Evolutionary conservation across 2,329 filamentous ascomycete genomes (phyloP), one percentile per base, ranked within the genome.

Genomic region (Fusarium vanettenii): DNA sequence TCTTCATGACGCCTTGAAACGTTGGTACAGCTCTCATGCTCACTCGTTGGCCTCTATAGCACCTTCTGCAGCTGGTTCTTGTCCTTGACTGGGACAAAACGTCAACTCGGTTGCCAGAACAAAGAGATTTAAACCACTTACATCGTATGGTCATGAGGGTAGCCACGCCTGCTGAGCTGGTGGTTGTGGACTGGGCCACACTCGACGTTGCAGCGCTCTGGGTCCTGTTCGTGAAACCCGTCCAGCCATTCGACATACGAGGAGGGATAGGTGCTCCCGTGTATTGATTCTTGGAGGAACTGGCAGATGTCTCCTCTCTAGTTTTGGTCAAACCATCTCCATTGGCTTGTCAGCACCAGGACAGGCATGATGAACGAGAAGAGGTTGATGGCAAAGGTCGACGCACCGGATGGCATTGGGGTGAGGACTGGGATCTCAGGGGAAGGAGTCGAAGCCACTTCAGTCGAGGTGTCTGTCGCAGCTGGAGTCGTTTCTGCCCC

Each of bases 201-300:
- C 27, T 55, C 11, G 27, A 1, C 18, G 27, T 55, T 1, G 11
- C 20, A 31, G 9, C 11, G 27, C 16, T 31, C 48, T 14, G 27
- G 2, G 48, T 55, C 11, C 10, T 55, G 18, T 55, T 55, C 11
- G 20, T 9, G 27, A 55, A 55, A 14, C 27, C 4, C 18, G 18
- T 2, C 48, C 48, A 31, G 27, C 10, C 2, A 20, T 55, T 33
- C 27, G 11, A 14, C 4, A 11, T 14, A 52, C 0, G 27, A 9
- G 18, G 2, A 29, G 5, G 16, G 4, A 52, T 9, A 31, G 3
- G 11, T 0, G 0, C 9, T n/a, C 18, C 27, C 27, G 1, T 9
- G 2, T 55, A 2, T n/a, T 52, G 2, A 1, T 6, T 20, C 6
- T 0, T 11, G 2, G 6, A 55, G 6, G 18, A 31, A 20, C 27